Evolutionary conservation across 1,139 yeast species (phyloP).

Genomic region (Nakaseomyces delphensis): DNA sequence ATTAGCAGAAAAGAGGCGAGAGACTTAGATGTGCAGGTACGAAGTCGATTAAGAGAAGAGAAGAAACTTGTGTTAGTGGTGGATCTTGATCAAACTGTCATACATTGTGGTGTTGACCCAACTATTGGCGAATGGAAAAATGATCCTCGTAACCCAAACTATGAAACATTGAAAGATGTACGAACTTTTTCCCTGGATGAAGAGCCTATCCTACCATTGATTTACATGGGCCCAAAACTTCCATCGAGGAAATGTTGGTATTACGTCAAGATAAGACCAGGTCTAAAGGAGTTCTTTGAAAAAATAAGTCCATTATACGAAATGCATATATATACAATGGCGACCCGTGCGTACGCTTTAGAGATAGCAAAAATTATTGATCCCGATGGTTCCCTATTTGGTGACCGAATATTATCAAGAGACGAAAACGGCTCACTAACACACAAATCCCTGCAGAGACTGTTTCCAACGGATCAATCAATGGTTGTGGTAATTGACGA

Average conservation of each 20-base stretch:
- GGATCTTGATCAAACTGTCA: slow-evolving; percentile 94
- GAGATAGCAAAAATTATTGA: slow-evolving; percentile 88
- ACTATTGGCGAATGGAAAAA: slow-evolving; percentile 95
- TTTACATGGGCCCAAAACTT: slow-evolving; percentile 49
- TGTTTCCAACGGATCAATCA: slow-evolving; percentile 92
- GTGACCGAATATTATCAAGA: slow-evolving; percentile 82
- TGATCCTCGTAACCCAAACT: slow-evolving; percentile 78
- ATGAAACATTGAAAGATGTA: slow-evolving; percentile 77
- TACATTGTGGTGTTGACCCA: slow-evolving; percentile 96
- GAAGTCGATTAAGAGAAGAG: slow-evolving; percentile 51
- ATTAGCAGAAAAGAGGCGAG: slow-evolving; percentile 83
- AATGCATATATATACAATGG: slow-evolving; percentile 96
- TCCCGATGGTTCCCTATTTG: slow-evolving; percentile 78
- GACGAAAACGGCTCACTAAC: slow-evolving; percentile 93
- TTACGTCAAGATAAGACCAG: slow-evolving; percentile 88
- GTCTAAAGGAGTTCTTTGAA: slow-evolving; percentile 61
- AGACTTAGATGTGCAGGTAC: slow-evolving; percentile 63
- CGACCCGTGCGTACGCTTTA: slow-evolving; percentile 89
- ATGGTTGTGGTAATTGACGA: slow-evolving; percentile 97
- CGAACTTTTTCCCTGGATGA: slow-evolving; percentile 69
- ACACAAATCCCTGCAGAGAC: slow-evolving; percentile 76
- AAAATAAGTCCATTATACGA: slow-evolving; percentile 62
- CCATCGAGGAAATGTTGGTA: slow-evolving; percentile 62
- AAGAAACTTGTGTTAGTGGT: slow-evolving; percentile 80
- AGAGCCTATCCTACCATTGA: slow-evolving; percentile 51